These are phyloP conservation scores for Salmacisia buchloeana DNA, from an alignment of 1,284 basidiomycete genomes.

Conservation along the genomic window DNA sequence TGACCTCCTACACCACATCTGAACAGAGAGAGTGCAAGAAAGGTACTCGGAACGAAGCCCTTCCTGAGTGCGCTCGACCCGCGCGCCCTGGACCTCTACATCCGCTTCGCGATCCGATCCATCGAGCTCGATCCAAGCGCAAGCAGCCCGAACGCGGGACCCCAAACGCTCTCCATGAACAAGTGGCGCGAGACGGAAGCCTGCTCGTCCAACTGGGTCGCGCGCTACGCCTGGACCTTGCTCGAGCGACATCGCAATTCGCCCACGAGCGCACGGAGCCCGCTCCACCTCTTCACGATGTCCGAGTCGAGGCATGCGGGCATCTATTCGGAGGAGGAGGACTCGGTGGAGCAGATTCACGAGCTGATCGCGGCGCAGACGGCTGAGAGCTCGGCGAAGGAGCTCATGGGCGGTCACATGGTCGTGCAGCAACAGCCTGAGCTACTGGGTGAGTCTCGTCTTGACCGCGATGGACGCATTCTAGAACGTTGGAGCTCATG, in stretches of 20 bases:
- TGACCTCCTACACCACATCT: conserved; percentile 34
- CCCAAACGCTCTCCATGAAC: conserved; percentile 30
- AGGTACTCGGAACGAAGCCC: conserved; percentile 57
- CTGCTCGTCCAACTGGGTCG: conserved; percentile 26
- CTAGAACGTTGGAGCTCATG: neutral
- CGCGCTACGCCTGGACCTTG: conserved; percentile 15
- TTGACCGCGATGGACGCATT: neutral
- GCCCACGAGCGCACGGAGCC: neutral
- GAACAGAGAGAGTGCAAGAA: conserved; percentile 16
- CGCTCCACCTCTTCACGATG: conserved; percentile 18
- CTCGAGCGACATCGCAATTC: conserved; percentile 15
- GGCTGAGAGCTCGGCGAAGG: neutral
- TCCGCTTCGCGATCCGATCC: conserved; percentile 60
- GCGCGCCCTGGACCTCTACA: conserved; percentile 63
- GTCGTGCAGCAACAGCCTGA: conserved; percentile 39
- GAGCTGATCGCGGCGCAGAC: neutral
- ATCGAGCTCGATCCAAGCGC: conserved; percentile 19
- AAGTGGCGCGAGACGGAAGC: conserved; percentile 41
- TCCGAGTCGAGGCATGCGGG: conserved; percentile 20
- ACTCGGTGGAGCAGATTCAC: neutral
- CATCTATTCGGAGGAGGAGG: conserved; percentile 4
- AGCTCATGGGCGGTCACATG: conserved; percentile 29
- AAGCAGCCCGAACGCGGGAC: conserved; percentile 18
- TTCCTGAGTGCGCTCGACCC: conserved; percentile 74
- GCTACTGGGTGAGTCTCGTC: conserved; percentile 9